Evolutionary conservation across 1,139 yeast genomes (phyloP).

Genomic region (Kodamaea ohmeri): DNA sequence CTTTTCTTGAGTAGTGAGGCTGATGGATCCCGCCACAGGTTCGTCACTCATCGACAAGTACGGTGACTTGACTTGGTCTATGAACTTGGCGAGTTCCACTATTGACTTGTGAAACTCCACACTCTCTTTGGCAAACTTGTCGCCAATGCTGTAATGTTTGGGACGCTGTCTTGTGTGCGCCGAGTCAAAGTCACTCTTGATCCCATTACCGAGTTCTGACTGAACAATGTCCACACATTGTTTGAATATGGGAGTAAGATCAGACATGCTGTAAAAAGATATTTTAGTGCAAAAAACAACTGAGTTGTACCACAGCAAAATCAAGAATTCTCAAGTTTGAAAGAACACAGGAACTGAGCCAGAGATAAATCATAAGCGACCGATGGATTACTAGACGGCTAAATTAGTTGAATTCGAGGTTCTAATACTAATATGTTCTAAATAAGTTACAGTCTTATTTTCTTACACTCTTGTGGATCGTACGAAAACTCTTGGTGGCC

Average conservation of each 20-base stretch:
- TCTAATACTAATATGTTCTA: too few relatives aligned
- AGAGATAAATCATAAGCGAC: too few relatives aligned
- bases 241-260: slow-evolving; percentile 50
- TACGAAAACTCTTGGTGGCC: slow-evolving; percentile 59
- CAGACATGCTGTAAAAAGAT: slow-evolving; percentile 37
- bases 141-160: slow-evolving; percentile 29
- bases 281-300: too few relatives aligned
- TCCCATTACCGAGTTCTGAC: slow-evolving; percentile 22
- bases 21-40: slow-evolving; percentile 10
- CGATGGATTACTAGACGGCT: too few relatives aligned
- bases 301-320: too few relatives aligned
- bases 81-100: slow-evolving; percentile 36
- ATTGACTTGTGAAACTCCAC: slow-evolving; percentile 43
- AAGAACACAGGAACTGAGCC: too few relatives aligned
- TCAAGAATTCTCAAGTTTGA: too few relatives aligned
- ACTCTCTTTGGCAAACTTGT: slow-evolving; percentile 53
- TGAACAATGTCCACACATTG: slow-evolving; percentile 48
- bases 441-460: too few relatives aligned
- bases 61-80: slow-evolving; percentile 39
- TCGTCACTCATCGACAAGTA: slow-evolving; percentile 44
- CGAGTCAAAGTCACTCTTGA: slow-evolving; percentile 12
- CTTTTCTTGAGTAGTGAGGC: slow-evolving; percentile 44
- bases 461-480: neutral
- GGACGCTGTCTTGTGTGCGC: slow-evolving; percentile 8
- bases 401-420: too few relatives aligned